phyloP scores from a whole-genome alignment of 805 yeast genomes.

The Spathaspora boniae region DNA sequence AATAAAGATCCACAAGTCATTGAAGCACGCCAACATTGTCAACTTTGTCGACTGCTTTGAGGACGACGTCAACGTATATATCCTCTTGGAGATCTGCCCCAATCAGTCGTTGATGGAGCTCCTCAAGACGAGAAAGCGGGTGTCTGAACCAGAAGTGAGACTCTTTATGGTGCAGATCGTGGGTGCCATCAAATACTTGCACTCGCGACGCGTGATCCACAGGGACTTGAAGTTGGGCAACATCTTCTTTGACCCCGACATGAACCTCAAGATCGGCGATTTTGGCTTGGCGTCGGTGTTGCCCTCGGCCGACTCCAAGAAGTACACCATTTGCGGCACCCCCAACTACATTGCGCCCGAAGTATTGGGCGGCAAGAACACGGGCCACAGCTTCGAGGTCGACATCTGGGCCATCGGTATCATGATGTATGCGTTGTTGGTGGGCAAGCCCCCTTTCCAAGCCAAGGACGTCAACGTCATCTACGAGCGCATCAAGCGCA shows the following conservation, averaged over 20 bases:
- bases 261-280: slow-evolving; percentile 95
- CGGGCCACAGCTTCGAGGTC: slow-evolving; percentile 91
- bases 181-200: slow-evolving; percentile 93
- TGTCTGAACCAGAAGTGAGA: slow-evolving; percentile 90
- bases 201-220: slow-evolving; percentile 87
- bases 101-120: slow-evolving; percentile 93
- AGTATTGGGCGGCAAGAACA: slow-evolving; percentile 80
- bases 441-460: slow-evolving; percentile 98
- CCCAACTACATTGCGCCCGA: slow-evolving; percentile 99
- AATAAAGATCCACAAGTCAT: slow-evolving; percentile 88
- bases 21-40: slow-evolving; percentile 86
- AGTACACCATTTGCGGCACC: slow-evolving; percentile 95
- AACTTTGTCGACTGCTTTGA: slow-evolving; percentile 95
- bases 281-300: slow-evolving; percentile 98
- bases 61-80: slow-evolving; percentile 91
- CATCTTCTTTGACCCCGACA: slow-evolving; percentile 87
- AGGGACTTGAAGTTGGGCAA: slow-evolving; percentile 95
- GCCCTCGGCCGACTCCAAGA: slow-evolving; percentile 62
- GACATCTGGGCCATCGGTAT: slow-evolving; percentile 98
- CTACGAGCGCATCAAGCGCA: slow-evolving; percentile 84
- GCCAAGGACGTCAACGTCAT: slow-evolving; percentile 90
- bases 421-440: slow-evolving; percentile 87
- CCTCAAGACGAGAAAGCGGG: slow-evolving; percentile 75
- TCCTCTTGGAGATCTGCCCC: slow-evolving; percentile 90
- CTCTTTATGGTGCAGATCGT: slow-evolving; percentile 86